Conservation (phyloP, 495 filamentous ascomycete genomes). For the Sporormia fimetaria region DNA sequence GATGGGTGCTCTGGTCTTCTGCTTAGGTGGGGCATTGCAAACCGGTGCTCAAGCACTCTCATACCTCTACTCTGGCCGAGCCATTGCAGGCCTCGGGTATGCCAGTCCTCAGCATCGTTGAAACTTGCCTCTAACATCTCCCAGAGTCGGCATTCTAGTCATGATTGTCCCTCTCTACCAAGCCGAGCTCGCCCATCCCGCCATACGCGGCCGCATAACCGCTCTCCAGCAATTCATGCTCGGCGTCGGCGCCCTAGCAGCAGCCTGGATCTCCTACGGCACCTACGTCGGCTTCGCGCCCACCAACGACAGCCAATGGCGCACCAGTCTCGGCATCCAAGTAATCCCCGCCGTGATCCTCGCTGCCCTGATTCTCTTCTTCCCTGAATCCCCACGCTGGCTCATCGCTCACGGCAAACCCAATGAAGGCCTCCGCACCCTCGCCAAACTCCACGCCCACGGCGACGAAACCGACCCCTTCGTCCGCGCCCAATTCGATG, state of each 20-base stretch:
- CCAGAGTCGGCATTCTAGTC: conserved; percentile 38
- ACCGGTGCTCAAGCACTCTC: conserved; percentile 30
- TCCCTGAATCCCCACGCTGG: conserved; percentile 49
- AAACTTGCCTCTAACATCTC: neutral
- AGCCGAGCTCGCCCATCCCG: conserved; percentile 35
- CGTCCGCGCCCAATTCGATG: conserved; percentile 54
- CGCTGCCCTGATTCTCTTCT: conserved; percentile 44
- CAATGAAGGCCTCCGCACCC: conserved; percentile 44
- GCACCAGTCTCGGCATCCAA: conserved; percentile 47
- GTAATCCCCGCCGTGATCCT: conserved; percentile 47
- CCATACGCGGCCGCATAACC: conserved; percentile 40
- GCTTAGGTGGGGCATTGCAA: conserved; percentile 32
- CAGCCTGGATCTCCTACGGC: conserved; percentile 31
- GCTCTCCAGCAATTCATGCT: conserved; percentile 52
- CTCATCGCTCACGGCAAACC: conserved; percentile 44
- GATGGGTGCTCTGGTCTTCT: conserved; percentile 32
- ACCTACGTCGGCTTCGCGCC: conserved; percentile 28
- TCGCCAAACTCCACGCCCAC: conserved; percentile 49
- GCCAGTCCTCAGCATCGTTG: neutral
- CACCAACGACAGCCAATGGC: conserved; percentile 40
- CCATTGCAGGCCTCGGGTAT: conserved; percentile 26
- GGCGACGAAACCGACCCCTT: conserved; percentile 47
- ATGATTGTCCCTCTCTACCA: conserved; percentile 43
- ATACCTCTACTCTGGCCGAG: conserved; percentile 30
- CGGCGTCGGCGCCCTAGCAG: conserved; percentile 40